Conservation (phyloP, 1,284 basidiomycete species). For the Cronartium quercuum region DNA sequence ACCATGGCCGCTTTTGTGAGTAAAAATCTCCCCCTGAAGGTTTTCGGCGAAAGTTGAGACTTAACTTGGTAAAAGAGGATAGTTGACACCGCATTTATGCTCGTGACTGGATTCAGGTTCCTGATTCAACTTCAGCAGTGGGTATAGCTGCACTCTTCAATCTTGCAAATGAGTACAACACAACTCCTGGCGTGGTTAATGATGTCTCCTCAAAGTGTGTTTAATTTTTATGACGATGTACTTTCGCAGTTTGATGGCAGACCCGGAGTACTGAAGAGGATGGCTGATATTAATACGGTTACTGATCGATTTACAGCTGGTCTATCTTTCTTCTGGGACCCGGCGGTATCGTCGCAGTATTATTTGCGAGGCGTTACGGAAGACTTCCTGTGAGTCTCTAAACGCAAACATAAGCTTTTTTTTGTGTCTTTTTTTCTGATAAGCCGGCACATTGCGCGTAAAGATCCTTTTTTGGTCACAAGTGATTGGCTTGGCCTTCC, state of each 20-base stretch:
- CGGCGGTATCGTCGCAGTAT: slow-evolving; percentile 60
- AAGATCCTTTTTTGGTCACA: slow-evolving; percentile 43
- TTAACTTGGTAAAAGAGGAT: not conserved
- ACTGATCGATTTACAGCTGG: slow-evolving; percentile 54
- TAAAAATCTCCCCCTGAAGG: not conserved
- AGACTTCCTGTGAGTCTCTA: slow-evolving; percentile 61
- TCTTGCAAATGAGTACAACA: slow-evolving; percentile 58
- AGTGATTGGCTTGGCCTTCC: slow-evolving; percentile 55
- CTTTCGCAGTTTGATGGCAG: not conserved
- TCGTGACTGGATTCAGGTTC: slow-evolving; percentile 2
- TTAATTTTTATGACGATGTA: not conserved
- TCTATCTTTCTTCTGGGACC: slow-evolving; percentile 63
- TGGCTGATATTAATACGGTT: not conserved
- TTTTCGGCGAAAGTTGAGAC: not conserved
- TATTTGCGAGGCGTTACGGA: slow-evolving; percentile 58
- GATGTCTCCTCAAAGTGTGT: slow-evolving; percentile 51
- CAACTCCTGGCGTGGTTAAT: slow-evolving; percentile 60
- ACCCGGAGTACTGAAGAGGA: slow-evolving; percentile 45
- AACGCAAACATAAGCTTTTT: slow-evolving; percentile 53
- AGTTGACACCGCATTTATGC: not conserved
- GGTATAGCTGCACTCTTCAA: slow-evolving; percentile 55
- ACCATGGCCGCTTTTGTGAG: slow-evolving; percentile 38
- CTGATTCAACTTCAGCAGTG: slow-evolving; percentile 22
- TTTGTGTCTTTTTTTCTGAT: not conserved
- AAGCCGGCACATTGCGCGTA: not conserved